phyloP scores from a whole-genome alignment of 2,329 filamentous ascomycete species.

The Xylariaceae sp. region DNA sequence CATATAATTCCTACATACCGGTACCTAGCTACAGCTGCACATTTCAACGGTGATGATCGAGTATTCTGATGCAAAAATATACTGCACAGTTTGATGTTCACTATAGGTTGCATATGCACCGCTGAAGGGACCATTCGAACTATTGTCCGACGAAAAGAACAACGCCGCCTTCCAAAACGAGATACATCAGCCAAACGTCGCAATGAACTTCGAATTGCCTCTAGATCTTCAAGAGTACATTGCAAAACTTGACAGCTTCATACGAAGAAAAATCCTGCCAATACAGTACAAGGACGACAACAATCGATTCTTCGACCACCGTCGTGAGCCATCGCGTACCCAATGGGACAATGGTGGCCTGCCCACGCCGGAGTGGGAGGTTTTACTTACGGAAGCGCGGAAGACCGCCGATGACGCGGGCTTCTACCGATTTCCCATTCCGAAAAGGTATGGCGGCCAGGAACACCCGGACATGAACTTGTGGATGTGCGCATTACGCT shows the following conservation, averaged over 20 bases:
- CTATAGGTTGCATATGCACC: too few relatives aligned
- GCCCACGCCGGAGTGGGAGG: constrained; percentile 55
- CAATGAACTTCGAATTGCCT: constrained; percentile 16
- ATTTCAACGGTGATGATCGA: too few relatives aligned
- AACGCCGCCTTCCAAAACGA: neutral
- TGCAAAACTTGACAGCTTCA: constrained; percentile 53
- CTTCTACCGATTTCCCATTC: constrained; percentile 56
- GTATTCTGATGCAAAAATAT: too few relatives aligned
- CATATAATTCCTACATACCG: too few relatives aligned
- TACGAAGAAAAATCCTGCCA: constrained; percentile 48
- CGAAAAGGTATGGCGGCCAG: constrained; percentile 33
- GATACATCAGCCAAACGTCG: too few relatives aligned
- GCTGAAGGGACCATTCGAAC: too few relatives aligned
- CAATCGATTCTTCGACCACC: constrained; percentile 61
- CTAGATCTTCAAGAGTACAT: constrained; percentile 16
- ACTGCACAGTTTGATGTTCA: too few relatives aligned
- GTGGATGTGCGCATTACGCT: constrained; percentile 60
- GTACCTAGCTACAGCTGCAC: too few relatives aligned
- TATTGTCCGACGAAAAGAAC: neutral
- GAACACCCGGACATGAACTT: constrained; percentile 48
- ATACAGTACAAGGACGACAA: constrained; percentile 54
- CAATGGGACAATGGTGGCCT: constrained; percentile 56
- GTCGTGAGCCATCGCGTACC: constrained; percentile 57
- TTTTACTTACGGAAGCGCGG: constrained; percentile 44
- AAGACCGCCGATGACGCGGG: constrained; percentile 53